Evolutionary conservation across 805 yeast species (phyloP), one percentile per base, ranked within the genome.

Genomic region (Grigorovia jiainica): DNA sequence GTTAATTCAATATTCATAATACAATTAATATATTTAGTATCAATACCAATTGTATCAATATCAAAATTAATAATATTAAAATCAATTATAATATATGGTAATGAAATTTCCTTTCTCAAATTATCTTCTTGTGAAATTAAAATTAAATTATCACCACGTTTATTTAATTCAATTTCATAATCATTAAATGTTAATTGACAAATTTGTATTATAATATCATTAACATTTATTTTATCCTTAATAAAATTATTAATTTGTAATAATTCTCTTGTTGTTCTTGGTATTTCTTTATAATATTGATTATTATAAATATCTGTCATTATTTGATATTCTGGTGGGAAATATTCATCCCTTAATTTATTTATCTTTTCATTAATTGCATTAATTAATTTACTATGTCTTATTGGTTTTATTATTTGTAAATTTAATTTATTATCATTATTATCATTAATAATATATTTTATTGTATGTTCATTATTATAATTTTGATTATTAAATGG

Each of bases 231-330:
- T 27, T 27, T 27, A 27, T 27, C 31, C n/a, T 15, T 27, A 13
- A 27, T 11, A 13, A 27, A 7, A 13, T 27, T 27, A 35, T 60
- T 57, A 6, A 58, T 38, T 15, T 47, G 39, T 32, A 57, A 5
- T 15, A 46, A 23, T 16, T 47, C 50, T 6, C 52, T 50, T 27
- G 53, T 60, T 33, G 51, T 51, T 1, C 47, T 40, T 29, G 51
- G 49, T 16, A 55, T 59, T 35, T 51, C 56, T 21, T 57, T 53
- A 25, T 56, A 59, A 35, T 48, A 55, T 16, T 56, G 55, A 36
- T 57, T 60, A 30, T 62, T 63, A 34, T 50, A 53, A 16, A 47
- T 39, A 36, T 58, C 62, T n/a, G 49, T 50, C 7, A 51, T 55
- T 8, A 51, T 36, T 19, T 48, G 47, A 39, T 54, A 57, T 27